Conservation (phyloP, 352 stramenopile species). For the Albugo laibachii region DNA sequence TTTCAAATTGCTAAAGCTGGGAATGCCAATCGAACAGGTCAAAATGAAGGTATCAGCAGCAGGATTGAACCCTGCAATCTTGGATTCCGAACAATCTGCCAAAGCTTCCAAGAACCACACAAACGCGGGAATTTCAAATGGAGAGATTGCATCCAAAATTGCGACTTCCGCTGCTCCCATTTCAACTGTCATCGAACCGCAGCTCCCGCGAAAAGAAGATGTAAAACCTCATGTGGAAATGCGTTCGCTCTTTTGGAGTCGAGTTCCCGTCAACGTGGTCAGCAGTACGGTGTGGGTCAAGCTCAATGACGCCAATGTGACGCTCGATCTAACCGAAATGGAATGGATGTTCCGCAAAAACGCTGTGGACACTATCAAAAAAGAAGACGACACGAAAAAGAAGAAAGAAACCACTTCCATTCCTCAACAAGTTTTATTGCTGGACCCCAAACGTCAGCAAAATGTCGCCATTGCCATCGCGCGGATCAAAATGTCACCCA, state of each 20-base stretch:
- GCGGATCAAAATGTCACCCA: conserved; percentile 83
- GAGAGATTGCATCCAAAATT: conserved; percentile 27
- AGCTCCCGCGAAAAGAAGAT: conserved; percentile 68
- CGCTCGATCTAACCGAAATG: conserved; percentile 63
- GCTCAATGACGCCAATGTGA: conserved; percentile 40
- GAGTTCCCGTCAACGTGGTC: conserved; percentile 70
- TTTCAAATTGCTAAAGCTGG: conserved; percentile 89
- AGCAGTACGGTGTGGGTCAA: conserved; percentile 78
- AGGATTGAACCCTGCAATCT: conserved; percentile 32
- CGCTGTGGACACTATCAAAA: conserved; percentile 24
- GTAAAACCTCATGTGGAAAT: conserved; percentile 78
- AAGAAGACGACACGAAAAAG: conserved; percentile 61
- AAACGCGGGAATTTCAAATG: not conserved
- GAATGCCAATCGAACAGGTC: conserved; percentile 78
- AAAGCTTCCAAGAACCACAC: conserved; percentile 7
- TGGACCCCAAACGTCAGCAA: conserved; percentile 93
- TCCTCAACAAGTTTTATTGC: conserved; percentile 61
- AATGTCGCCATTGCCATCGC: conserved; percentile 96
- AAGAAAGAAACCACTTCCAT: conserved; percentile 13
- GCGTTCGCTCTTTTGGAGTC: conserved; percentile 76
- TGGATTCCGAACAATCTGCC: conserved; percentile 40
- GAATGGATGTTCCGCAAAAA: conserved; percentile 82
- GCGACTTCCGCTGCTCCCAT: not conserved
- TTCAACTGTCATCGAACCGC: conserved; percentile 20
- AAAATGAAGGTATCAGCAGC: conserved; percentile 84